A percentile compares a stretch with the other conserved stretches of the same genome.
phyloP scores from a whole-genome alignment of 192 early-diverging fungal genomes.

The Coemansia aciculifera region DNA sequence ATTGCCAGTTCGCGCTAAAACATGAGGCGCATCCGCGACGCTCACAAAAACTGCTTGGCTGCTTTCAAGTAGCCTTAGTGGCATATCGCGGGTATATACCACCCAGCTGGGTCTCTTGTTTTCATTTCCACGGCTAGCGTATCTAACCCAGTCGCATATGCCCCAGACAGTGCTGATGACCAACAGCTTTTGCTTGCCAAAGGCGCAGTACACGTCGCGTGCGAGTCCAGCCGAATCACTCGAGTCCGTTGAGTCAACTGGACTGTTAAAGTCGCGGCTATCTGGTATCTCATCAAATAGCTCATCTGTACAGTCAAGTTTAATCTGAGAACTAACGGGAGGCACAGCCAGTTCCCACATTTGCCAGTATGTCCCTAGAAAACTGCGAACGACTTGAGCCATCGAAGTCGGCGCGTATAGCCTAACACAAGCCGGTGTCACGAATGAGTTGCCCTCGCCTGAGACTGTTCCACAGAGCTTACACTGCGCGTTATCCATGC shows the following conservation, averaged over 20 bases:
- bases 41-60: conserved; percentile 13
- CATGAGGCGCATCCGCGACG: conserved; percentile 7
- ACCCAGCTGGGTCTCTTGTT: conserved; percentile 5
- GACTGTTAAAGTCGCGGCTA: not conserved
- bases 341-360: conserved; percentile 37
- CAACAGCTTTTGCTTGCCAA: not conserved
- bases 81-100: conserved; percentile 11
- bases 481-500: conserved; percentile 27
- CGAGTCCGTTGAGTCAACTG: not conserved
- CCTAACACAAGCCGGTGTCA: conserved; percentile 16
- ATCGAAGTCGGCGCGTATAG: conserved; percentile 10
- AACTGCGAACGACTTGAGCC: not conserved
- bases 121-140: not conserved
- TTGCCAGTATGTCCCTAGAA: conserved; percentile 30
- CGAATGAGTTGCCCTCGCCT: conserved; percentile 22
- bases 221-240: not conserved
- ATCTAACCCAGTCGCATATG: conserved; percentile 25
- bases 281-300: not conserved
- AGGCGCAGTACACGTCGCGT: not conserved
- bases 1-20: conserved; percentile 3
- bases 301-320: too few relatives aligned
- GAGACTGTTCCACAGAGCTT: conserved; percentile 20
- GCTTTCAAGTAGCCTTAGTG: not conserved
- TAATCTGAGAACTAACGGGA: not conserved
- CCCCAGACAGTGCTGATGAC: conserved; percentile 27